These are phyloP conservation scores for Cornus controversa DNA, from an alignment of 148 eudicot genomes.

Conservation along the genomic window DNA sequence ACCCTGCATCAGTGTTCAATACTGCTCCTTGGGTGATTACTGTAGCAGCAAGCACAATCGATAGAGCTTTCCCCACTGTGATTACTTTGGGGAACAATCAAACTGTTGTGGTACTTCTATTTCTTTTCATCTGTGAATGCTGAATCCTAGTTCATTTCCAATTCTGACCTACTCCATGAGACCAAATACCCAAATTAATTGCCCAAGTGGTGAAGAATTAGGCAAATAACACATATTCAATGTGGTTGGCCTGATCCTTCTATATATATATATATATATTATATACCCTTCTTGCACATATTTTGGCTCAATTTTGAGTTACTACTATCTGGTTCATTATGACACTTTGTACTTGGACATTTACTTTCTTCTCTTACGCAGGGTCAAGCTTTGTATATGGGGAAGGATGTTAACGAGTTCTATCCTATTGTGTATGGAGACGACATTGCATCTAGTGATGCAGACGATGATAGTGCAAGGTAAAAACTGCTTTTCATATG, in stretches of 20 bases:
- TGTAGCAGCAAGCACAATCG: slow-evolving; percentile 57
- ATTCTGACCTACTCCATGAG: neutral
- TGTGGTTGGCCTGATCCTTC: too few species aligned
- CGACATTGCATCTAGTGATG: slow-evolving; percentile 28
- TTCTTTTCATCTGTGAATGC: neutral
- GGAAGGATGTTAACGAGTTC: slow-evolving; percentile 20
- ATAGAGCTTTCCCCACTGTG: slow-evolving; percentile 39
- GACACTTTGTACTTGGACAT: neutral
- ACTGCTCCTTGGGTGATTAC: slow-evolving; percentile 58
- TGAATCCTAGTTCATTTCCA: neutral
- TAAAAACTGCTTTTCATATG: neutral
- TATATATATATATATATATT: too few species aligned
- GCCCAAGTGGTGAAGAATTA: neutral
- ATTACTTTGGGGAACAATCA: slow-evolving; percentile 42
- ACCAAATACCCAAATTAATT: neutral
- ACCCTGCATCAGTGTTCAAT: slow-evolving; percentile 33
- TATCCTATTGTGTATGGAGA: slow-evolving; percentile 38
- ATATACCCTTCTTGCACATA: too few species aligned
- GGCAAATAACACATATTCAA: neutral
- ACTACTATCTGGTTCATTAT: neutral
- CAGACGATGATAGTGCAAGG: slow-evolving; percentile 36
- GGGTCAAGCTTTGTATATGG: slow-evolving; percentile 34
- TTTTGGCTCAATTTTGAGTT: too few species aligned
- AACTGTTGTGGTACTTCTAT: slow-evolving; percentile 31
- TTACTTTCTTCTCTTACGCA: slow-evolving; percentile 3